Base-by-base conservation (phyloP, 192 early-diverging fungal genomes). In the Podila clonocystis region DNA sequence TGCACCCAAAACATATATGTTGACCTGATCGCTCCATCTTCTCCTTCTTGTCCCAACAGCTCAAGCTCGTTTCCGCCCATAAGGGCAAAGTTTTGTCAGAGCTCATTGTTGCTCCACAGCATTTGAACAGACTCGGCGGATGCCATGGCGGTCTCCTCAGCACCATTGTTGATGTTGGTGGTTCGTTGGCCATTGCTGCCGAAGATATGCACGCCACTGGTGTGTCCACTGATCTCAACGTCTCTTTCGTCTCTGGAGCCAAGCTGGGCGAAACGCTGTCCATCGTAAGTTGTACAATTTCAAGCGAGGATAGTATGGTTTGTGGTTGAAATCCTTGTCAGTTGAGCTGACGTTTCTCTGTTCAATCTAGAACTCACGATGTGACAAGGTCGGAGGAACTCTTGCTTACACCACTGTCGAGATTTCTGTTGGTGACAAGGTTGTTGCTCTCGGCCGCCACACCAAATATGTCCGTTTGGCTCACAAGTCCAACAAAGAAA, bases 141-240 rank as follows among this genome's bases (percentile, higher is more conserved):
- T 73, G 84, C 19, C 89, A 90, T 70, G 89, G 89, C 50, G 89
- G 89, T 28, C 50, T 90, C 24, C 72, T 86, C n/a, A 80, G 84
- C 58, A 87, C 87, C 6, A 79, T 87, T 57, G 84, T 90, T 57
- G 89, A 88, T 68, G 67, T 87, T 49, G 87, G 85, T 28, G 89
- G 89, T 3, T 88, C 89, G 24, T 66, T 90, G 61, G 87, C 87
- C 17, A 73, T 90, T 26, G 84, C 85, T 2, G 74, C 89, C 36
- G 83, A 85, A 22, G 84, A 82, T 9, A 72, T 90, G 63, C 75
- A 78, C 65, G 74, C 84, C 11, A 90, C 89, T 30, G 89, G 89
- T 17, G 82, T 90, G 5, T 86, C 84, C 20, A 90, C 89, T 13
- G 75, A 90, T 79, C 62, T 90, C 11, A 90, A 88, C 58, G 79